Base-by-base conservation (phyloP, 768 basidiomycete genomes). In the Mrakia gelida region DNA sequence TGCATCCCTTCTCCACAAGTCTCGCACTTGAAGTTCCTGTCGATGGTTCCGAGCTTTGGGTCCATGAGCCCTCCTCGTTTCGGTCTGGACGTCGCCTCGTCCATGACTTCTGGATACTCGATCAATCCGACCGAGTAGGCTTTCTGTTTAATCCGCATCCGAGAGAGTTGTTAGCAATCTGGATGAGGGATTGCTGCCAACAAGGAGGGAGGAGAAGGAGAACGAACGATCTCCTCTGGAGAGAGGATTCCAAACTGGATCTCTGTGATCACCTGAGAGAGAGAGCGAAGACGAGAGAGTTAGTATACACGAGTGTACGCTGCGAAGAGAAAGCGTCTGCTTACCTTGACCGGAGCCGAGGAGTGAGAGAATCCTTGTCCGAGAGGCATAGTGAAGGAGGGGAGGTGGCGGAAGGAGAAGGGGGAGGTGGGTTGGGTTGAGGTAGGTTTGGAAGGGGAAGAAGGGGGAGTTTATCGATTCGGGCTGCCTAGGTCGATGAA, bases 1-100 rank as follows among this genome's bases (percentile, higher is more conserved):
- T 94, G 91, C 95, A 98, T 98, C n/a, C 95, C 96, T 88, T 99
- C 97, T 81, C 95, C 95, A 85, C 97, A 98, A 41, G 97, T 98
- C 87, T 98, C 95, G 84, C 97, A 99, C 87, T 98, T 98, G 87
- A 96, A 84, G 79, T 84, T 84, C 32, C 84, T 82, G 80, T 85
- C 84, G 80, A 85, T 96, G 41, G 94, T 99, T 56, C 97, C 97
- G 92, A 98, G 94, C 79, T 94, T 90, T 72, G 95, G 94, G 86
- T 99, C 97, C 92, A 96, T 96, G 83, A 99, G 87, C 67, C 97
- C 97, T 70, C 94, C 95, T 34, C 90, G 87, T 86, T 97, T 98
- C 34, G 93, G 92, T 83, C 91, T 92, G 82, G 92, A 92, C 0
- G 91, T 93, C 28, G 91, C 86, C 84, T 99, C 97, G 82, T 99